Conservation (phyloP, 768 basidiomycete species). For the Coprinellus micaceus region DNA sequence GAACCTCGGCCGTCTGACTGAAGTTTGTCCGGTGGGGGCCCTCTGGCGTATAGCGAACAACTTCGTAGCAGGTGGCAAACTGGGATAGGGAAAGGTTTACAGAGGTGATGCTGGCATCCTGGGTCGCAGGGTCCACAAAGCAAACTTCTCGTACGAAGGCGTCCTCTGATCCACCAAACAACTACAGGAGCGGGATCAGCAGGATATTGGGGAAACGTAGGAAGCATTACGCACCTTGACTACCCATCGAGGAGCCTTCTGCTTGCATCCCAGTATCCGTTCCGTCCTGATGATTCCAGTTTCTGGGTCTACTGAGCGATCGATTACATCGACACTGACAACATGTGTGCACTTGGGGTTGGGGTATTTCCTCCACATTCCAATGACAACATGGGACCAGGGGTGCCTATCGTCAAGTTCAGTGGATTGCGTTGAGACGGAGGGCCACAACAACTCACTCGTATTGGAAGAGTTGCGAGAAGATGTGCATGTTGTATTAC, state of each 20-base stretch:
- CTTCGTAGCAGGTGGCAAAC: constrained; percentile 89
- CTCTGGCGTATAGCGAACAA: constrained; percentile 81
- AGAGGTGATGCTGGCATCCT: constrained; percentile 80
- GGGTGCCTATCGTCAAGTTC: constrained; percentile 56
- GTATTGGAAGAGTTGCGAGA: constrained; percentile 79
- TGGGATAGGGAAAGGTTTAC: constrained; percentile 94
- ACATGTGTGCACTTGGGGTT: constrained; percentile 91
- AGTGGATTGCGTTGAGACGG: constrained; percentile 11
- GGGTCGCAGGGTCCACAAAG: constrained; percentile 81
- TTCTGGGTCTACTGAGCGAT: constrained; percentile 75
- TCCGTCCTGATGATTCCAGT: constrained; percentile 92
- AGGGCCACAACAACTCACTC: constrained; percentile 54
- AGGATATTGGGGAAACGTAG: neutral
- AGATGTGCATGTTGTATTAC: constrained; percentile 68
- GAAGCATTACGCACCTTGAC: constrained; percentile 63
- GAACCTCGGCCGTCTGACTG: constrained; percentile 87
- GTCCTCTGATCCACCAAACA: constrained; percentile 90
- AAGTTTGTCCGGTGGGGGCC: constrained; percentile 65
- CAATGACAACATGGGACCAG: constrained; percentile 87
- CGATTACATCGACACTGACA: constrained; percentile 80
- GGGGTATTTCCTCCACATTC: constrained; percentile 96
- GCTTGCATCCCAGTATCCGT: constrained; percentile 85
- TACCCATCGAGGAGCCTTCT: constrained; percentile 89
- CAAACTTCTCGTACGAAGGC: constrained; percentile 94
- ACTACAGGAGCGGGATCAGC: constrained; percentile 39